Conservation (phyloP, 2,329 filamentous ascomycete genomes). For the Exutisphaerella laricina region DNA sequence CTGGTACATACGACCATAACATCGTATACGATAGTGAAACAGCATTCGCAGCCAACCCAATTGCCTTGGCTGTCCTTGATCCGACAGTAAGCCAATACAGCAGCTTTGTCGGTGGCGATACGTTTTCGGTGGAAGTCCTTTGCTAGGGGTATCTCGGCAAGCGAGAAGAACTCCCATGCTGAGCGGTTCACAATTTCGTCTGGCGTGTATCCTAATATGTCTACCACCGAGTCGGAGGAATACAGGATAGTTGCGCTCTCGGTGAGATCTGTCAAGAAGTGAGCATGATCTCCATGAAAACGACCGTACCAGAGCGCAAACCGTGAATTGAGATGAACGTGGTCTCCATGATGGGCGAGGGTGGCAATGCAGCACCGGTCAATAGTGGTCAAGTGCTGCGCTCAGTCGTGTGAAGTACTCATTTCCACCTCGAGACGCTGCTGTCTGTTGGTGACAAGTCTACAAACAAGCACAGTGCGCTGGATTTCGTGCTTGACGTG, state of each 20-base stretch:
- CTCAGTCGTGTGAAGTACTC: constrained; percentile 3
- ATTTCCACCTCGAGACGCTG: constrained; percentile 4
- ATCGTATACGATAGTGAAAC: constrained; percentile 84
- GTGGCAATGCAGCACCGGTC: neutral
- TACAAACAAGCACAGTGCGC: too few relatives aligned
- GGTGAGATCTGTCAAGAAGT: constrained; percentile 55
- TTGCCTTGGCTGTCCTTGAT: constrained; percentile 62
- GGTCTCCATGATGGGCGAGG: constrained; percentile 28
- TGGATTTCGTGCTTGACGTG: too few relatives aligned
- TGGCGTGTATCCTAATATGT: constrained; percentile 75
- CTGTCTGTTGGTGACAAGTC: too few relatives aligned
- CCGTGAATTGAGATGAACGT: constrained; percentile 91
- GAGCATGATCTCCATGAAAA: neutral
- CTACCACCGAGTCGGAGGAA: constrained; percentile 74
- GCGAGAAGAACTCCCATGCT: constrained; percentile 81
- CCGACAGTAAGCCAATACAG: constrained; percentile 73
- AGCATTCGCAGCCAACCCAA: constrained; percentile 79
- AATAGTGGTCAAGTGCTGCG: neutral
- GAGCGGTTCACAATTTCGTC: constrained; percentile 70
- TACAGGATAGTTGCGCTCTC: constrained; percentile 74
- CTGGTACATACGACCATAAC: constrained; percentile 80
- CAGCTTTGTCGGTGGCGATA: constrained; percentile 74
- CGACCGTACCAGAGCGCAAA: constrained; percentile 43
- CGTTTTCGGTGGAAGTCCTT: constrained; percentile 66
- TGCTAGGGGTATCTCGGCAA: constrained; percentile 71